Base-by-base conservation (phyloP, 2,329 filamentous ascomycete species). In the Seiridium cupressi region DNA sequence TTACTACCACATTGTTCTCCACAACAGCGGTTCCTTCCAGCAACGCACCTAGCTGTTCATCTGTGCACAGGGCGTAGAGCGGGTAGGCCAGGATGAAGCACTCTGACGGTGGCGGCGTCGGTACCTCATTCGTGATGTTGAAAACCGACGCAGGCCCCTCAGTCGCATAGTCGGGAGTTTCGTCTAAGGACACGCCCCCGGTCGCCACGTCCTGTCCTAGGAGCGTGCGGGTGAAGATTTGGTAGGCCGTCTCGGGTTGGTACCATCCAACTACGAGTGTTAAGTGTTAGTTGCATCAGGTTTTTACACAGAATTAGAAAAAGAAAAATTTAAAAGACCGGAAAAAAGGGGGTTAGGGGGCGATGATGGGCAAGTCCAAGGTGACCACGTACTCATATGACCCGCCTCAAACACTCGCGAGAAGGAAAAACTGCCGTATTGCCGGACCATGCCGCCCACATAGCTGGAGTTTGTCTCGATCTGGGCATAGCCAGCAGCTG, bases 211-310 rank as follows among this genome's bases (percentile, higher is more conserved):
- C 55, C 44, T 42, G 26, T 10, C 47, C 55, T 7, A 51, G 42
- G 3, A 58, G 40, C n/a, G 47, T 42, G 7, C 55, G 55, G 13
- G 9, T 51, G 35, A 58, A 58, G 31, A 58, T 34, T 18, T 58
- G 44, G 55, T 58, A 51, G 26, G 55, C 46, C 13, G 55, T 58
- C 35, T 58, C 55, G 55, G 55, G 55, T n/a, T 58, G 55, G 46
- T 58, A 55, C 32, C 5, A 40, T 5, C 26, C 35, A 18, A 55
- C 51, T 55, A 38, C 32, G 11, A 26, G 47, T 84, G 3, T 83
- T 86, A 1, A 82, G 80, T 51, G 87, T 70, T 60, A 85, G 81
- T 42, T 68, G 69, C 51, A 78, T 75, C 57, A 76, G 75, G 58
- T 83, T 71, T 26, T 26, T 26, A 26, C 18, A 26, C 18, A 26